These are phyloP conservation scores for Skeletonema potamos DNA, from an alignment of 108 stramenopile species.

Conservation along the genomic window DNA sequence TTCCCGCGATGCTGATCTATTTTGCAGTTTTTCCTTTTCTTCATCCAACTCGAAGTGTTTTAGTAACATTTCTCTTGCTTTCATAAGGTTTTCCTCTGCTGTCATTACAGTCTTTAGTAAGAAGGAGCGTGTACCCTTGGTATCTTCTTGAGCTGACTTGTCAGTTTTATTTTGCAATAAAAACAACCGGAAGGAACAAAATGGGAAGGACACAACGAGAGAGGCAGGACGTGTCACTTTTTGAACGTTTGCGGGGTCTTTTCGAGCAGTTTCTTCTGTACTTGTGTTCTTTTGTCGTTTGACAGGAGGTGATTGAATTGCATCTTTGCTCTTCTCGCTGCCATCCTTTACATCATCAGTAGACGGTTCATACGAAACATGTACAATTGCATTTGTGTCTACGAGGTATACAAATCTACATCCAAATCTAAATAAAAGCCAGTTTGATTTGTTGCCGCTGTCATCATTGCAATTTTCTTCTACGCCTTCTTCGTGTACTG, in stretches of 20 bases:
- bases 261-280: slow-evolving; percentile 7
- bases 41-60: slow-evolving; percentile 9
- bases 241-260: neutral
- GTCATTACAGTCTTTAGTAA: neutral
- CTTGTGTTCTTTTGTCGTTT: neutral
- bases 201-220: slow-evolving; percentile 23
- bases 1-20: neutral
- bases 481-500: neutral
- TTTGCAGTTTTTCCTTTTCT: neutral
- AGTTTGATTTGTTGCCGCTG: slow-evolving; percentile 6
- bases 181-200: slow-evolving; percentile 40
- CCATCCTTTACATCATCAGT: neutral
- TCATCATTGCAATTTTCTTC: neutral
- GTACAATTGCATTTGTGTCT: slow-evolving; percentile 12
- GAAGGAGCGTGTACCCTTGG: neutral
- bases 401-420: slow-evolving; percentile 25
- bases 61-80: slow-evolving; percentile 6
- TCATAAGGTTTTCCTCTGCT: slow-evolving; percentile 7
- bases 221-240: slow-evolving; percentile 1
- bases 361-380: slow-evolving; percentile 10
- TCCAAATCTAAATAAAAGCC: slow-evolving; percentile 31
- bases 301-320: neutral
- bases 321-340: neutral
- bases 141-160: neutral
- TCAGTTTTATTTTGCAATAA: slow-evolving; percentile 3